Conservation (phyloP, 2,329 filamentous ascomycete species). For the Pseudogymnoascus sp. region DNA sequence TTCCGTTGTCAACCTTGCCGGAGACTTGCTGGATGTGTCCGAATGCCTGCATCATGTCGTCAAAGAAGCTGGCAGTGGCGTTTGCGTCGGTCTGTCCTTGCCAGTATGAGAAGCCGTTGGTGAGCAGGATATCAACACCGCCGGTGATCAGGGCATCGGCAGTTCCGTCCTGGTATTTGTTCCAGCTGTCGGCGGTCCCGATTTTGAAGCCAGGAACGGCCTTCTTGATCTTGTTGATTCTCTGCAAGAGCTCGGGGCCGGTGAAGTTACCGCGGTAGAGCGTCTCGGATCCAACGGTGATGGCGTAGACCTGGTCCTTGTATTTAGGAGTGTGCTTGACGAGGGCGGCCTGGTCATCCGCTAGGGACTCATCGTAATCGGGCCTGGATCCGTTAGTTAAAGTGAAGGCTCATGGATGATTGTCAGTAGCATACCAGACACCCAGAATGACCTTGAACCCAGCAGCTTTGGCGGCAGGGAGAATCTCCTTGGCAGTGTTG, state of each 20-base stretch:
- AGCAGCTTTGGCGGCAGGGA: constrained; percentile 56
- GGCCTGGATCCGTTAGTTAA: constrained; percentile 36
- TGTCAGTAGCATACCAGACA: constrained; percentile 47
- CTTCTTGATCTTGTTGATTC: constrained; percentile 53
- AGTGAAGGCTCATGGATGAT: not conserved
- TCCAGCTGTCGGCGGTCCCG: constrained; percentile 65
- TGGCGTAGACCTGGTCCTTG: constrained; percentile 53
- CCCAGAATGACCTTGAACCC: constrained; percentile 61
- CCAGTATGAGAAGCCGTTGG: constrained; percentile 68
- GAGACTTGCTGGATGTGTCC: constrained; percentile 51
- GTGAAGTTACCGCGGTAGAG: constrained; percentile 62
- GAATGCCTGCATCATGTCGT: constrained; percentile 57
- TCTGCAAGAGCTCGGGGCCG: constrained; percentile 47
- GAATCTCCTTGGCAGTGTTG: constrained; percentile 50
- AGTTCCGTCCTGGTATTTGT: constrained; percentile 60
- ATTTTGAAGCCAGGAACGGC: constrained; percentile 47
- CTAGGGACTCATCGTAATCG: constrained; percentile 53
- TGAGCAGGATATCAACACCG: constrained; percentile 47
- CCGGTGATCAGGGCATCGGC: constrained; percentile 53
- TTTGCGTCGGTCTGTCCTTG: constrained; percentile 49
- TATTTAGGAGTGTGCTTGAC: constrained; percentile 40
- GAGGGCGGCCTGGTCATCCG: constrained; percentile 51
- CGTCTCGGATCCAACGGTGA: constrained; percentile 63
- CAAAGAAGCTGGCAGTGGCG: constrained; percentile 53
- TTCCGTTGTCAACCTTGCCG: constrained; percentile 40